Evolutionary conservation across 768 basidiomycete species (phyloP).

Genomic region (Lactifluus echinatus): DNA sequence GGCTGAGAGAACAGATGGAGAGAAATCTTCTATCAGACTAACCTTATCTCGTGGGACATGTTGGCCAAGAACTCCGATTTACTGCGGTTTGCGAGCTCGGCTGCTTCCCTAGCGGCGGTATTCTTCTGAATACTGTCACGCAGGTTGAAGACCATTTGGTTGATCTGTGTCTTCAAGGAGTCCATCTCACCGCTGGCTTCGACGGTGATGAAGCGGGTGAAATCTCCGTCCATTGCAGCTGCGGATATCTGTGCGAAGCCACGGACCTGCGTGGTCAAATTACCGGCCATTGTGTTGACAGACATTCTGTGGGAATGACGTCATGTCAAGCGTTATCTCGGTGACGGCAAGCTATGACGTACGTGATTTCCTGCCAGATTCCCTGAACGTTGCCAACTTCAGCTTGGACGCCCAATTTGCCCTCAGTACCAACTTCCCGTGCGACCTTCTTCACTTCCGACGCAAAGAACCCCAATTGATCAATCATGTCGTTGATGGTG

Average conservation of each 20-base stretch:
- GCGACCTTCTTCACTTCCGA: slow-evolving; percentile 92
- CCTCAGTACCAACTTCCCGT: slow-evolving; percentile 94
- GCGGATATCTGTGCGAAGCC: slow-evolving; percentile 98
- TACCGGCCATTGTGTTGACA: slow-evolving; percentile 96
- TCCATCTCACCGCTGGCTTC: slow-evolving; percentile 99
- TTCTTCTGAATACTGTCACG: slow-evolving; percentile 98
- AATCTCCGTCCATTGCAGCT: slow-evolving; percentile 97
- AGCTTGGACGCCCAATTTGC: slow-evolving; percentile 96
- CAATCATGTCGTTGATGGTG: slow-evolving; percentile 91
- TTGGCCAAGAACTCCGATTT: slow-evolving; percentile 99
- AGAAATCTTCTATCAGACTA: neutral
- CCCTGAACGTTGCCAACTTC: slow-evolving; percentile 96
- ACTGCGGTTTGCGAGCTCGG: slow-evolving; percentile 93
- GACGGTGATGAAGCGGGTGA: slow-evolving; percentile 98
- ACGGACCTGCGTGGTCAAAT: slow-evolving; percentile 95
- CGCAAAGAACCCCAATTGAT: slow-evolving; percentile 59
- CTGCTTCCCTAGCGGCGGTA: slow-evolving; percentile 92
- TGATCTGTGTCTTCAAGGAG: slow-evolving; percentile 96
- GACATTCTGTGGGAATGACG: slow-evolving; percentile 50
- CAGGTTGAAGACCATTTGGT: slow-evolving; percentile 98
- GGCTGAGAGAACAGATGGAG: neutral
- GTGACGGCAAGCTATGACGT: slow-evolving; percentile 27
- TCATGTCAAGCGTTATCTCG: slow-evolving; percentile 18
- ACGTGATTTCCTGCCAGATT: slow-evolving; percentile 99
- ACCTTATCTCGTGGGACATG: slow-evolving; percentile 97